A percentile compares a stretch with the other conserved stretches of the same genome.
Evolutionary conservation across 2,329 filamentous ascomycete genomes (phyloP).

Genomic region (Botryotinia calthae): DNA sequence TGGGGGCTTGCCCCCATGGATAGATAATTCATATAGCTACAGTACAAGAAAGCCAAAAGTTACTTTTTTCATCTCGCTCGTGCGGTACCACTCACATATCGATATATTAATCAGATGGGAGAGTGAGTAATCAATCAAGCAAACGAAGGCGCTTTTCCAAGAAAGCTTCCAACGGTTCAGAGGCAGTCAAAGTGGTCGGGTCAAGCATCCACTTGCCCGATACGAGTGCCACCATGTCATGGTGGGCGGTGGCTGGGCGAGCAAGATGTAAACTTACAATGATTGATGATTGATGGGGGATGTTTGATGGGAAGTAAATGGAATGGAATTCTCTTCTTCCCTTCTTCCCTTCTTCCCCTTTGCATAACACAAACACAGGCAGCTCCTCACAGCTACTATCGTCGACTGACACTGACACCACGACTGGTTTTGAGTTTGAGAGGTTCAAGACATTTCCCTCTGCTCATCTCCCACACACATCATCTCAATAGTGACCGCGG

Average conservation of each 20-base stretch:
- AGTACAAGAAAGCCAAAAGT: neutral
- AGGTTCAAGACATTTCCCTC: slow-evolving; percentile 1
- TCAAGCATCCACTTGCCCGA: neutral
- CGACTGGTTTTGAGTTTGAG: neutral
- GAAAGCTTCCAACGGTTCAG: neutral
- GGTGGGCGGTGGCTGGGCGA: no score
- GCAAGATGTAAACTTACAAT: no score
- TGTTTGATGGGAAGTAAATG: no score
- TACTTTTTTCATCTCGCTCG: neutral
- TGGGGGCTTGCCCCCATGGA: no score
- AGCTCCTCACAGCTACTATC: no score
- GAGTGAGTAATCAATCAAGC: neutral
- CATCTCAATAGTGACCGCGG: neutral
- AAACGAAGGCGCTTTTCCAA: neutral
- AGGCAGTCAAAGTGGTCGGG: neutral
- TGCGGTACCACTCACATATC: neutral
- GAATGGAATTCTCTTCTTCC: neutral
- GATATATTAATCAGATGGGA: neutral
- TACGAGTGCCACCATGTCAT: neutral
- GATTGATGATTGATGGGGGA: no score
- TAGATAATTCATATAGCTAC: no score
- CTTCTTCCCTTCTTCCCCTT: neutral
- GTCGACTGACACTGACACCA: neutral
- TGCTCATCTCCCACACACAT: neutral
- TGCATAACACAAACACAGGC: neutral